Evolutionary conservation across 768 basidiomycete genomes (phyloP).

Genomic region (Macrolepiota fuliginosa): DNA sequence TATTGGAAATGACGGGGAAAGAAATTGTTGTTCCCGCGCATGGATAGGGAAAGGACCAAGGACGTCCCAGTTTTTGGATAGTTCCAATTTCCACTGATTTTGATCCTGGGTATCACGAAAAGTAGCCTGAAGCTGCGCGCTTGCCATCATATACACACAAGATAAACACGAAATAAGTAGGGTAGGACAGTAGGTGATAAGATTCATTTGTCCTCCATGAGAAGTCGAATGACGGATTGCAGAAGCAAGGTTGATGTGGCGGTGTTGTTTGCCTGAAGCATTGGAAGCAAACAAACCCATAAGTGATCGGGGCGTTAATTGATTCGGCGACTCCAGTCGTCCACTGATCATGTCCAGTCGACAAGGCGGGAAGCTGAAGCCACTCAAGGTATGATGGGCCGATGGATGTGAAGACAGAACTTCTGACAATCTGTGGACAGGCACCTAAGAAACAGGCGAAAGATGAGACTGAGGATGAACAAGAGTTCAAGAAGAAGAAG

Average conservation of each 20-base stretch:
- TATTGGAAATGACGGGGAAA: constrained; percentile 76
- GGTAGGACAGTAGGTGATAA: neutral
- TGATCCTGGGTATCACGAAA: neutral
- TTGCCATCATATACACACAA: neutral
- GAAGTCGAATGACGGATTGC: neutral
- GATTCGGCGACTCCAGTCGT: constrained; percentile 12
- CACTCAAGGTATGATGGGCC: constrained; percentile 61
- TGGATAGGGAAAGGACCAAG: constrained; percentile 85
- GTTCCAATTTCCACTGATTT: constrained; percentile 22
- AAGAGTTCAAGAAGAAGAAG: constrained; percentile 73
- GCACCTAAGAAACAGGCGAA: constrained; percentile 82
- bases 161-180: neutral
- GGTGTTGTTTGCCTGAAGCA: neutral
- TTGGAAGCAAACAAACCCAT: neutral
- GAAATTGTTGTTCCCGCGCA: constrained; percentile 78
- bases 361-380: constrained; percentile 86
- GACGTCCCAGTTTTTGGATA: constrained; percentile 42
- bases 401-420: constrained; percentile 1
- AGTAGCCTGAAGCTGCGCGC: neutral
- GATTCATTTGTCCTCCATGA: neutral
- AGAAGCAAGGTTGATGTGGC: neutral
- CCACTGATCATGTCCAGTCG: constrained; percentile 51
- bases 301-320: neutral
- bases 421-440: constrained; percentile 32
- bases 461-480: constrained; percentile 68